Conservation (phyloP, 768 basidiomycete species). For the Tulasnella sp. region DNA sequence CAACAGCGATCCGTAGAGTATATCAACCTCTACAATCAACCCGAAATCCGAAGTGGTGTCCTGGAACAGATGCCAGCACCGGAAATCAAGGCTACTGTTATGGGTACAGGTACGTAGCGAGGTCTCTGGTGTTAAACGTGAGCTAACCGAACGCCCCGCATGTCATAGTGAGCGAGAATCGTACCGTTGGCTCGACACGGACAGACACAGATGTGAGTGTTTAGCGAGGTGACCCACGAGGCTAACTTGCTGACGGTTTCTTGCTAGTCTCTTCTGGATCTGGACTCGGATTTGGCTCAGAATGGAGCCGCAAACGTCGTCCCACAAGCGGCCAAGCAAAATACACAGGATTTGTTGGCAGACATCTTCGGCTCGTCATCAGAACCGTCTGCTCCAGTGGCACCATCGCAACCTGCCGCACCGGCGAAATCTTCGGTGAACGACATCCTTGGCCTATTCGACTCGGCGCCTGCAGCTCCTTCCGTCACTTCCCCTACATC, state of each 20-base stretch:
- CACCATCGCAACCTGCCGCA: slow-evolving; percentile 47
- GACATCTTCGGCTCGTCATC: slow-evolving; percentile 79
- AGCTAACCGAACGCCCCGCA: neutral
- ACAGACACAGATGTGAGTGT: slow-evolving; percentile 68
- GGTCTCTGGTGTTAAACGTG: slow-evolving; percentile 39
- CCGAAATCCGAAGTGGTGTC: slow-evolving; percentile 78
- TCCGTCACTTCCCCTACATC: slow-evolving; percentile 46
- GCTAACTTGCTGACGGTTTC: neutral
- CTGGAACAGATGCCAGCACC: slow-evolving; percentile 99
- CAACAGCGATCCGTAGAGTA: slow-evolving; percentile 98
- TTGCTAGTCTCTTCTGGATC: slow-evolving; percentile 31
- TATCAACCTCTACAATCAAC: slow-evolving; percentile 69
- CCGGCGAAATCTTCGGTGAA: slow-evolving; percentile 66
- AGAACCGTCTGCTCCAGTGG: slow-evolving; percentile 44
- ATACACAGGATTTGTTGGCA: slow-evolving; percentile 84
- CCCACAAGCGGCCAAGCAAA: slow-evolving; percentile 53
- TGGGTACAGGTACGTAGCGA: slow-evolving; percentile 73
- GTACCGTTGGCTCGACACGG: slow-evolving; percentile 90
- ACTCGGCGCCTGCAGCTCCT: slow-evolving; percentile 50
- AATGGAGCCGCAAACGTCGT: slow-evolving; percentile 50
- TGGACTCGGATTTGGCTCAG: slow-evolving; percentile 69
- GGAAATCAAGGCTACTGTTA: slow-evolving; percentile 94
- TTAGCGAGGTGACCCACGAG: neutral
- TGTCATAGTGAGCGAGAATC: slow-evolving; percentile 84
- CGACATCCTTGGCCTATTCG: slow-evolving; percentile 92